phyloP scores from a whole-genome alignment of 2,329 filamentous ascomycete species.

The Fusarium sp. region DNA sequence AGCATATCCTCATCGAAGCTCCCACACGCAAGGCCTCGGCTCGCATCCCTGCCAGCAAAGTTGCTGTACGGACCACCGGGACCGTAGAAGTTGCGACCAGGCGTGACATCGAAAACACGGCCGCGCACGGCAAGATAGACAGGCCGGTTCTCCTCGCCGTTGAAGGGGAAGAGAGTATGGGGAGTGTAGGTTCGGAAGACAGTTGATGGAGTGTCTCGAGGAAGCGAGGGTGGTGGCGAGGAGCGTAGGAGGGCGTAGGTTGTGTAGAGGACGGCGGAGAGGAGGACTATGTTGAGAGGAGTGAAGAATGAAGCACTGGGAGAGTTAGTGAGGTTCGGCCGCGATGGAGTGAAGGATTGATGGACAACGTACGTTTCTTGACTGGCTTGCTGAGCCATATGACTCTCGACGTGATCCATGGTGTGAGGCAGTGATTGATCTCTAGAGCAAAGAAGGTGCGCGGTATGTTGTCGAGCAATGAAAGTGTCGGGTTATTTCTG shows the following conservation, averaged over 20 bases:
- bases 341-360: background rate
- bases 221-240: conserved; percentile 58
- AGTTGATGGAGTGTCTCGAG: conserved; percentile 65
- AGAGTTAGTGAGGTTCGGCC: background rate
- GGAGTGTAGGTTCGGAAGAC: conserved; percentile 80
- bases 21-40: conserved; percentile 85
- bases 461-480: background rate
- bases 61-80: conserved; percentile 95
- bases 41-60: conserved; percentile 94
- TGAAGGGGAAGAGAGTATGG: conserved; percentile 84
- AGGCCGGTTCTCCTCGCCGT: conserved; percentile 77
- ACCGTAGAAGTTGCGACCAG: conserved; percentile 93
- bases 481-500: background rate
- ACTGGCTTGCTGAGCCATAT: conserved; percentile 64
- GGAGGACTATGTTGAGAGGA: conserved; percentile 72
- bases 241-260: conserved; percentile 67
- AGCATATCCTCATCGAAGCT: conserved; percentile 97
- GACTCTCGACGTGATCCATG: conserved; percentile 70
- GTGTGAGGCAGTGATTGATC: background rate
- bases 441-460: background rate
- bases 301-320: conserved; percentile 62
- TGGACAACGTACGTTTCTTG: conserved; percentile 54
- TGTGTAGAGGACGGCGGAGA: conserved; percentile 67
- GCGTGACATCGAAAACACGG: conserved; percentile 88
- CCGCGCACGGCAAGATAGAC: conserved; percentile 94